Evolutionary conservation across 345 rosid species (phyloP).

Genomic region (Anastatica hierochuntica): DNA sequence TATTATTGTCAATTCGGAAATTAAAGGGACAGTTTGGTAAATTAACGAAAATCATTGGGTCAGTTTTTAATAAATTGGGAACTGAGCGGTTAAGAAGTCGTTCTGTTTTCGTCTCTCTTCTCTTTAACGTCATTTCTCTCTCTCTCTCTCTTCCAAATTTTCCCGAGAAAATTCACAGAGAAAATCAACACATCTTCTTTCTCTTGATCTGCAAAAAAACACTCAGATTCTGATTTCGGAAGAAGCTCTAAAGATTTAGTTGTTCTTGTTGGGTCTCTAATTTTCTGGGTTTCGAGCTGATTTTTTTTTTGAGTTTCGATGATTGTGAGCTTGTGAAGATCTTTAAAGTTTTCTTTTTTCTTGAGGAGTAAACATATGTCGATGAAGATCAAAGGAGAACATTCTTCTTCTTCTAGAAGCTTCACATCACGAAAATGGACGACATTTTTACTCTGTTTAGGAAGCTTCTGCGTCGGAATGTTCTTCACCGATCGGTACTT

Average conservation of each 20-base stretch:
- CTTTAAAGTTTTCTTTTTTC: too few species aligned
- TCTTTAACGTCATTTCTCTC: slow-evolving; percentile 18
- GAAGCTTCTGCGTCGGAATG: slow-evolving; percentile 83
- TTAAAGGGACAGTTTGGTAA: neutral
- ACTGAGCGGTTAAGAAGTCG: slow-evolving; percentile 27
- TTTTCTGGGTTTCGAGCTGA: neutral
- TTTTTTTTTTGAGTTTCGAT: neutral
- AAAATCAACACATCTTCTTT: neutral
- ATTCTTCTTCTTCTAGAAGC: slow-evolving; percentile 35
- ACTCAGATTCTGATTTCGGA: too few species aligned
- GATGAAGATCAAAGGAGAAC: slow-evolving; percentile 63
- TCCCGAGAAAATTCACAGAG: neutral
- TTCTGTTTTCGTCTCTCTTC: slow-evolving; percentile 26
- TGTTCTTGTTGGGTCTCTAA: neutral
- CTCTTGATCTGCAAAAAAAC: too few species aligned
- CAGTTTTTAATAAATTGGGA: neutral
- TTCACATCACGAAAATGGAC: slow-evolving; percentile 61
- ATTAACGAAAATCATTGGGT: neutral
- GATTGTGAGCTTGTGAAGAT: too few species aligned
- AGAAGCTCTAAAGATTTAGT: slow-evolving; percentile 1
- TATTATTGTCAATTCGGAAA: too few species aligned
- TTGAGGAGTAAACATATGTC: slow-evolving; percentile 42
- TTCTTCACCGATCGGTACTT: slow-evolving; percentile 49
- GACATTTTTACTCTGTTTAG: slow-evolving; percentile 52
- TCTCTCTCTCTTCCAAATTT: slow-evolving; percentile 10